Evolutionary conservation across 176 grass and related monocot genomes (phyloP).

Genomic region (Avena eriantha): DNA sequence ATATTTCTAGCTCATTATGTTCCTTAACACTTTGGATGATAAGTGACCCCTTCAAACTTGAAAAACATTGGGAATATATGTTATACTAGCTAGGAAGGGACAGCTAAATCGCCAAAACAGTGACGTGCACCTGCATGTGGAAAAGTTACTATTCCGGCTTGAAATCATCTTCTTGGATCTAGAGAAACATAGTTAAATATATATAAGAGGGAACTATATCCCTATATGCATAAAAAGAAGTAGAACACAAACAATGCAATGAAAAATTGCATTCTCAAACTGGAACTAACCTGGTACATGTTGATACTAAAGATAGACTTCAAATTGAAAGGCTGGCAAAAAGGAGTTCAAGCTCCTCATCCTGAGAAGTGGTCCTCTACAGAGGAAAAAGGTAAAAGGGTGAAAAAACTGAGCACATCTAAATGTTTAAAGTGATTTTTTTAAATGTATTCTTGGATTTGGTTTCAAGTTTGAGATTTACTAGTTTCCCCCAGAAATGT

Average conservation of each 20-base stretch:
- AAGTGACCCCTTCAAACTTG: background rate
- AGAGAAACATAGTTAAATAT: background rate
- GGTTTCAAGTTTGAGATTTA: too few relatives aligned
- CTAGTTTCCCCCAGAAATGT: too few relatives aligned
- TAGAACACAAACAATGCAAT: background rate
- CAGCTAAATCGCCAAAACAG: background rate
- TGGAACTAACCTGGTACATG: constrained; percentile 31
- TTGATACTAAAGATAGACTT: constrained; percentile 35
- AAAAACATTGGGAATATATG: constrained; percentile 7
- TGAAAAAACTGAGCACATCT: background rate
- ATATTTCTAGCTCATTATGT: background rate
- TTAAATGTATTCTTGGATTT: too few relatives aligned
- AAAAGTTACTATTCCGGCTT: background rate
- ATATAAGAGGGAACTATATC: background rate
- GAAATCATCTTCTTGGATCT: background rate
- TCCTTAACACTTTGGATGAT: background rate
- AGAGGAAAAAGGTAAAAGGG: constrained; percentile 8
- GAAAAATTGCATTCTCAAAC: constrained; percentile 8
- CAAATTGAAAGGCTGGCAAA: constrained; percentile 89
- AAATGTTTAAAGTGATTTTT: background rate
- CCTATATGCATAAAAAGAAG: background rate
- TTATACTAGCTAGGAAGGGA: background rate
- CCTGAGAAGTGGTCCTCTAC: constrained; percentile 69
- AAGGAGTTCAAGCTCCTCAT: constrained; percentile 88
- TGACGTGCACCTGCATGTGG: constrained; percentile 7